Percentiles rank a stretch among this genome's conserved stretches.
Conservation (phyloP, 495 filamentous ascomycete genomes). For the Xeromyces bisporus region DNA sequence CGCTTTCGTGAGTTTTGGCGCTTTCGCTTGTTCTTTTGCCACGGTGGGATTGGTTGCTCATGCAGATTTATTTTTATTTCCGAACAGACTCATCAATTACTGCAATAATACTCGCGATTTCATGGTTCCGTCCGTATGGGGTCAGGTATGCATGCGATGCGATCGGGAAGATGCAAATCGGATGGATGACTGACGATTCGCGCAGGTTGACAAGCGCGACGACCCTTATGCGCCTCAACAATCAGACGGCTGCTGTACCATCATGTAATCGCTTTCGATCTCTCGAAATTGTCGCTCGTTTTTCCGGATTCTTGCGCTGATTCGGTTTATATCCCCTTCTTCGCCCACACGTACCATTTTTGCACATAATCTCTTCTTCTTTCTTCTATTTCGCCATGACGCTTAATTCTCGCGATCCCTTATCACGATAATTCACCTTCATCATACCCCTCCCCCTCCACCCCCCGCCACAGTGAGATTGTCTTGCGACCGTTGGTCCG, state of each 20-base stretch:
- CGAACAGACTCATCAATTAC: conserved; percentile 74
- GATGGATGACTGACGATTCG: not conserved
- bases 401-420: too few species aligned
- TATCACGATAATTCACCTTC: conserved; percentile 8
- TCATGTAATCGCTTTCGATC: conserved; percentile 54
- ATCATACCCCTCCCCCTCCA: conserved; percentile 4
- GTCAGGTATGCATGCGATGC: conserved; percentile 45
- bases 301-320: not conserved
- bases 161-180: not conserved
- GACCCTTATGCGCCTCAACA: conserved; percentile 95
- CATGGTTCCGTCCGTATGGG: conserved; percentile 97
- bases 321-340: conserved; percentile 1
- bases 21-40: conserved; percentile 2
- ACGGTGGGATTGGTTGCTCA: too few species aligned
- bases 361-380: too few species aligned
- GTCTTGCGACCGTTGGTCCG: conserved; percentile 3
- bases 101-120: conserved; percentile 94
- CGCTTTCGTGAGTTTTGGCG: conserved; percentile 57
- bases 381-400: conserved; percentile 21
- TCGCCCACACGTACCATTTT: too few species aligned
- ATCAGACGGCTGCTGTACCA: conserved; percentile 72
- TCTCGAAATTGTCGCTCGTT: not conserved
- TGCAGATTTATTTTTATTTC: conserved; percentile 9
- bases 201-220: conserved; percentile 68
- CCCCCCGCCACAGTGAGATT: conserved; percentile 1